Conservation (phyloP, 371 early-diverging fungal species). For the Neoconidiobolus thromboides region DNA sequence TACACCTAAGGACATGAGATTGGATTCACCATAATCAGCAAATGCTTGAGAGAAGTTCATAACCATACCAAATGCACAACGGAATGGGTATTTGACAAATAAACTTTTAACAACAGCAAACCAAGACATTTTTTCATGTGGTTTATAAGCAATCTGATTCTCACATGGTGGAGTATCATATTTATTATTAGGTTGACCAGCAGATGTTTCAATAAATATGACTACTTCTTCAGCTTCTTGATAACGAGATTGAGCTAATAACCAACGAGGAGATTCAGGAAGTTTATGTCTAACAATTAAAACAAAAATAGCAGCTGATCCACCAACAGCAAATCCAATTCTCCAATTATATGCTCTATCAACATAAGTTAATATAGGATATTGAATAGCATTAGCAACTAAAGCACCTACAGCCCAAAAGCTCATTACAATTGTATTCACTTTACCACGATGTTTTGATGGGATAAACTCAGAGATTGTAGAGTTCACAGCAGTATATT, state of each 20-base stretch:
- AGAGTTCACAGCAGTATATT: conserved; percentile 7
- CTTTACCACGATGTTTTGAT: conserved; percentile 5
- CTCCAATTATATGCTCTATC: conserved; percentile 3
- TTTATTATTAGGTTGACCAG: conserved; percentile 6
- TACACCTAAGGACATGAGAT: conserved; percentile 5
- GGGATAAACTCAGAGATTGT: conserved; percentile 7
- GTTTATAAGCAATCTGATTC: not conserved
- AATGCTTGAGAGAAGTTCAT: conserved; percentile 8
- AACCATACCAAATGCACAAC: conserved; percentile 5
- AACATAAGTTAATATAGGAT: conserved; percentile 4
- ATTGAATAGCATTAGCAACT: not conserved
- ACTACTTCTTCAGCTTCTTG: conserved; percentile 7
- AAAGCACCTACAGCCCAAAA: conserved; percentile 8
- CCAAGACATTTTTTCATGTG: not conserved
- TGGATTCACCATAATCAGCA: conserved; percentile 7
- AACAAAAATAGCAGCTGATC: conserved; percentile 1
- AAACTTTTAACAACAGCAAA: not conserved
- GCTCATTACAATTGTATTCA: conserved; percentile 7
- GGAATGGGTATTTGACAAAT: conserved; percentile 5
- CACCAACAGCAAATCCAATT: conserved; percentile 8
- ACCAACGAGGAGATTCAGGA: conserved; percentile 10
- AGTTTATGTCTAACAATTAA: conserved; percentile 2
- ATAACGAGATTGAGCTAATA: conserved; percentile 4
- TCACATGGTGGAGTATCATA: not conserved
- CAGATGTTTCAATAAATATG: not conserved